Percentiles rank a stretch among this genome's conserved stretches.
Evolutionary conservation across 108 stramenopile species (phyloP).

Genomic region (Skeletonema potamos): DNA sequence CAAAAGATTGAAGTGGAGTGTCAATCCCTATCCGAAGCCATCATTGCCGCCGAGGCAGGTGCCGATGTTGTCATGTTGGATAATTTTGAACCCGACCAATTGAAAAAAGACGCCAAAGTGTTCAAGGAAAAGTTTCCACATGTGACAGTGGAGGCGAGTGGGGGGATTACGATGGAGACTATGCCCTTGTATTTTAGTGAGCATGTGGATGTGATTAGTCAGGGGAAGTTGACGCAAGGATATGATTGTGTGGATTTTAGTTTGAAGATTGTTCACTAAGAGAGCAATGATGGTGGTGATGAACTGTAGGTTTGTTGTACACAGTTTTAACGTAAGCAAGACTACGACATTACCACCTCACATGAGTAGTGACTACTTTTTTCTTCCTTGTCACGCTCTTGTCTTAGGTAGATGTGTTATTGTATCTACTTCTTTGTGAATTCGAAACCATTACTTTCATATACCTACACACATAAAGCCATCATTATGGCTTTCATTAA

Average conservation of each 20-base stretch:
- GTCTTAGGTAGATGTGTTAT: neutral
- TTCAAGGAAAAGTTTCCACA: conserved; percentile 89
- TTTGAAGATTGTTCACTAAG: conserved; percentile 80
- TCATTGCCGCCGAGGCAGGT: conserved; percentile 90
- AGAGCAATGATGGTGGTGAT: neutral
- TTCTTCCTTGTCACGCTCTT: neutral
- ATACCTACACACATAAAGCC: neutral
- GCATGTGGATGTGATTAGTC: conserved; percentile 95
- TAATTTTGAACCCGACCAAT: conserved; percentile 87
- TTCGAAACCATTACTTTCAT: neutral
- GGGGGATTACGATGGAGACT: conserved; percentile 95
- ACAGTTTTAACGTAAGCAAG: neutral
- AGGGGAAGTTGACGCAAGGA: conserved; percentile 98
- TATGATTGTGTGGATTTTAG: conserved; percentile 95
- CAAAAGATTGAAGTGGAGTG: conserved; percentile 99
- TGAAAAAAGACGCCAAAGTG: conserved; percentile 75
- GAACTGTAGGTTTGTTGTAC: neutral
- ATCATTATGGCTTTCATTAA: neutral
- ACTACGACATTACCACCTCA: neutral
- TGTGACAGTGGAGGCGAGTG: conserved; percentile 96
- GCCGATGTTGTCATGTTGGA: conserved; percentile 98
- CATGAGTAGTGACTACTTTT: neutral
- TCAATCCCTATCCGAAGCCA: conserved; percentile 83
- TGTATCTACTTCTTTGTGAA: neutral
- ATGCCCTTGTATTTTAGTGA: conserved; percentile 82